Conservation (phyloP, 1,139 yeast genomes). For the Lodderomyces beijingensis region DNA sequence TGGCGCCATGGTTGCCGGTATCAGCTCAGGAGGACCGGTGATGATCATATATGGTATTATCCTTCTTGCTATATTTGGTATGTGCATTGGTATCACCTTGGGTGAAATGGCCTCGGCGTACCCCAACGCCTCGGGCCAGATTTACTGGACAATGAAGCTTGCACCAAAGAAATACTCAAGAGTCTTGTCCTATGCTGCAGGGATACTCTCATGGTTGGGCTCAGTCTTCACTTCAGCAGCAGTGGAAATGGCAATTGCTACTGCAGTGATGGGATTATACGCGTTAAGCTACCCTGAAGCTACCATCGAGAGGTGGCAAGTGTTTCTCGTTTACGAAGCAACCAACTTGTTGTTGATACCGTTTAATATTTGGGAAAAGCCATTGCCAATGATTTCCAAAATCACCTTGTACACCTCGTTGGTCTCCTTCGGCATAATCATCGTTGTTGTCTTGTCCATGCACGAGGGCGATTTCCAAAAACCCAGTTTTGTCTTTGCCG, state of each 20-base stretch:
- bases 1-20: slow-evolving; percentile 36
- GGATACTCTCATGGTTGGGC: slow-evolving; percentile 55
- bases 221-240: slow-evolving; percentile 58
- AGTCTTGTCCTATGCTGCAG: slow-evolving; percentile 47
- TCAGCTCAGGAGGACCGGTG: slow-evolving; percentile 64
- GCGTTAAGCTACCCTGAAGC: slow-evolving; percentile 41
- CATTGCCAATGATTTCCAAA: slow-evolving; percentile 50
- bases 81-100: slow-evolving; percentile 34
- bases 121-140: slow-evolving; percentile 68
- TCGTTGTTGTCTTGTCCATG: slow-evolving; percentile 53
- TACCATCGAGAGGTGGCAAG: slow-evolving; percentile 51
- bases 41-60: slow-evolving; percentile 62
- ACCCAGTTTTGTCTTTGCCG: slow-evolving; percentile 57
- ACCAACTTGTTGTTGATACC: slow-evolving; percentile 38
- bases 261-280: slow-evolving; percentile 51
- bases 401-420: slow-evolving; percentile 54
- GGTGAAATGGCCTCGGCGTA: slow-evolving; percentile 50
- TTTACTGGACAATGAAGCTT: slow-evolving; percentile 52
- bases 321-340: slow-evolving; percentile 47
- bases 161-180: slow-evolving; percentile 48
- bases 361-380: slow-evolving; percentile 56
- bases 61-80: slow-evolving; percentile 47
- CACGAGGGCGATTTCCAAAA: slow-evolving; percentile 48
- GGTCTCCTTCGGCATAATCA: slow-evolving; percentile 49
- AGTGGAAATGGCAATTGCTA: slow-evolving; percentile 50